Base-by-base conservation (phyloP, 1,284 basidiomycete species). In the Hortiboletus rubellus region DNA sequence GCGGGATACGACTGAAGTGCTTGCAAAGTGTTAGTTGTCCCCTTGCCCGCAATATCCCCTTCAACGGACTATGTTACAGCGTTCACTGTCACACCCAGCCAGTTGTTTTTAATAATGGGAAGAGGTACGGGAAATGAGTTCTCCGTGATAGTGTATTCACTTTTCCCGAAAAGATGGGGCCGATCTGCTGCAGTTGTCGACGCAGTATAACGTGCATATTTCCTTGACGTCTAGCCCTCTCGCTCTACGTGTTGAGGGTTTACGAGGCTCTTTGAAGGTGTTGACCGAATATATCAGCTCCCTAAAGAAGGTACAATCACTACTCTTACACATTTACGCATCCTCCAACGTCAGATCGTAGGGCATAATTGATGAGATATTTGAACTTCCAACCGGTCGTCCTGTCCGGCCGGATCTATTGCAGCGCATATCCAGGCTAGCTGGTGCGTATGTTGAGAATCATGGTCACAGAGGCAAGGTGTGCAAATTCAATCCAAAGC, bases 101-200 rank as follows among this genome's bases (percentile, higher is more conserved):
- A 89, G 61, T 76, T 90, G 5, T 90, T 92, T 68, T 66, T 91
- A 40, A 77, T 91, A 31, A 77, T 91, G 59, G 89, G 90, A 42
- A 85, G 80, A 79, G 85, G 89, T 88, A 47, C 44, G 74, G n/a
- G 30, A 43, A 46, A 49, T 7, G 6, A 30, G 7, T 53, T 58
- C 57, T 24, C 5, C 38, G 17, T 6, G 45, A 31, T 31, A 34
- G 34, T 52, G 44, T 45, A 31, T 46, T 60, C 43, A 63, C 48
- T 22, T 54, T 40, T 55, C 1, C 9, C n/a, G 30, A 49, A 50
- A 59, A 89, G 89, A 91, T 69, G 89, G 89, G 31, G 71, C 77
- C 45, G 77, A 89, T 64, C 74, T 89, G 36, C 71, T 85, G 52
- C 76, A 79, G 24, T 61, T 90, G 47, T 86, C 87, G 15, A 76